Conservation (phyloP, 768 basidiomycete genomes). For the Mycena crocata region DNA sequence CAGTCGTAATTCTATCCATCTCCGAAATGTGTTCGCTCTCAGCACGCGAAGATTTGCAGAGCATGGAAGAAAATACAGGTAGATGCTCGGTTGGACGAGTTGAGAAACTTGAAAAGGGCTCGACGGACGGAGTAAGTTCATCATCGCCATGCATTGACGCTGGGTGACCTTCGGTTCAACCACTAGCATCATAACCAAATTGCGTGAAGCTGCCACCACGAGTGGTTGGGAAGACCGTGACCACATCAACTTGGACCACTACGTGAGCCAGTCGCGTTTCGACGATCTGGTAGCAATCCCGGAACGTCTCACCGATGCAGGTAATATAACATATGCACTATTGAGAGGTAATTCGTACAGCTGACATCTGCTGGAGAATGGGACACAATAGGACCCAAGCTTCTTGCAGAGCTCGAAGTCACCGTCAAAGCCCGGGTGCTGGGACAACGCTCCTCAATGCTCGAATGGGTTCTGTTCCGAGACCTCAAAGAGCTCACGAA, state of each 20-base stretch:
- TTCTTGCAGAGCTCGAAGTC: neutral
- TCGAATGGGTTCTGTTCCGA: neutral
- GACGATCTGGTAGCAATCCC: neutral
- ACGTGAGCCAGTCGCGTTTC: neutral
- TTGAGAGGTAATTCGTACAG: neutral
- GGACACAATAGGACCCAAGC: slow-evolving; percentile 2
- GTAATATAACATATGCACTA: neutral
- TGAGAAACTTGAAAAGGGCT: neutral
- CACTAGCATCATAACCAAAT: slow-evolving; percentile 13
- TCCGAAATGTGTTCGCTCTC: neutral
- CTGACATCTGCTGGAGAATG: slow-evolving; percentile 7
- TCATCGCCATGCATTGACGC: too few relatives aligned
- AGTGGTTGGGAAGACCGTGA: neutral
- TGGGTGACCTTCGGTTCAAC: neutral
- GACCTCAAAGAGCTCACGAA: neutral
- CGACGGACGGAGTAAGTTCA: slow-evolving; percentile 8
- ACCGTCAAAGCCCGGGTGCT: neutral
- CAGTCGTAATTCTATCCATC: neutral
- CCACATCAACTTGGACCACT: neutral
- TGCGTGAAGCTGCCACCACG: too few relatives aligned
- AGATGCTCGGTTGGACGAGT: neutral
- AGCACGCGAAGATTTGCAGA: slow-evolving; percentile 2
- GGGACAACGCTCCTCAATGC: neutral
- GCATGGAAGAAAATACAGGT: slow-evolving; percentile 9
- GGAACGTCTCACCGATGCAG: slow-evolving; percentile 7